Evolutionary conservation across 177 flowering plant genomes (phyloP), one percentile per base, ranked within the genome.

Genomic region (Tripterygium wilfordii): DNA sequence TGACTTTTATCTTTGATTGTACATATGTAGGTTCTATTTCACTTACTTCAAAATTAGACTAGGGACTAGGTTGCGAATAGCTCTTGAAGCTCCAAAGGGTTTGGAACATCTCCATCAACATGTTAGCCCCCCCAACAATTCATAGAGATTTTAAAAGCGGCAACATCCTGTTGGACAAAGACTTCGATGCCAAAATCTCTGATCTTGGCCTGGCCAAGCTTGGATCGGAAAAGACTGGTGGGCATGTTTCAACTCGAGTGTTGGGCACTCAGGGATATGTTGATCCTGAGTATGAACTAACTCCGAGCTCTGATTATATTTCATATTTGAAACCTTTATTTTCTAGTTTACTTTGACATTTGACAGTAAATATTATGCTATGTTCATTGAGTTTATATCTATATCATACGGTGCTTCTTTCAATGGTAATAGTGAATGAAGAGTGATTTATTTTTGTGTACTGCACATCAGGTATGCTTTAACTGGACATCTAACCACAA

Each of bases 121-220:
- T 52, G 71, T 86, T 33, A 79, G 51, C 36, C 97, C 99, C n/a
- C 12, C 97, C 99, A 19, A 88, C 89, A 36, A 89, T 89, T 59
- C 99, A 92, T 65, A 76, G 97, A 68, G 99, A 92, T 72, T 86
- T 92, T 63, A 89, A 92, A 63, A 92, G 99, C 75, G 84, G 99
- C 68, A 92, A 92, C 65, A 80, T 92, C 52, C 86, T 89, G 44
- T 56, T 92, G 65, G 97, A 92, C 66, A 78, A 54, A 53, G 72
- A 76, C 32, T 84, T 84, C 53, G 94, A 80, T 72, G 99, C 96
- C 55, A 92, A 89, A 71, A 86, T 92, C 53, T 92, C 97, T 51
- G 99, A 92, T 74, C 86, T 92, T 66, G 97, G 99, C 51, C 57
- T 92, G 72, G 99, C 99, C 36, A 92, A 86, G 68, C 74, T 82